A percentile compares a stretch with the other conserved stretches of the same genome.
These are phyloP conservation scores for Mycena citricolor DNA, from an alignment of 1,284 basidiomycete species.

Conservation along the genomic window DNA sequence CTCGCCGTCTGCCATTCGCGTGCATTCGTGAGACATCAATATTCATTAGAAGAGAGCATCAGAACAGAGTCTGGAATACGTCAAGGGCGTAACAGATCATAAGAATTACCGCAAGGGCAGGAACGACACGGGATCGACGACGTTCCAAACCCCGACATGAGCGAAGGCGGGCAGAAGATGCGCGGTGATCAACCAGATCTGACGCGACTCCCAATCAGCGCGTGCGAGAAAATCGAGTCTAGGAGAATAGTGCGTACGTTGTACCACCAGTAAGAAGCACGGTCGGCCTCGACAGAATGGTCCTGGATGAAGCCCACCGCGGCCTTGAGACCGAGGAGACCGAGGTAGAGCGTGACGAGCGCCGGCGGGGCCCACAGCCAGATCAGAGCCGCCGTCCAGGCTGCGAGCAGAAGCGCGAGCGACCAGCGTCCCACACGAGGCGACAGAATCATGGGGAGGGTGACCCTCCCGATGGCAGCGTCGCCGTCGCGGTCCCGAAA, in stretches of 20 bases:
- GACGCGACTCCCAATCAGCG: background rate
- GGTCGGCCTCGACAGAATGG: constrained; percentile 17
- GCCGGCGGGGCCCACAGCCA: constrained; percentile 21
- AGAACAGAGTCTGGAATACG: no score
- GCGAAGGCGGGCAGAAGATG: constrained; percentile 13
- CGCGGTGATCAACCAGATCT: constrained; percentile 17
- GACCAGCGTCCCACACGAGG: constrained; percentile 24
- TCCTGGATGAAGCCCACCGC: constrained; percentile 14
- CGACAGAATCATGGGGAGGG: constrained; percentile 31
- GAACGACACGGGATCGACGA: no score
- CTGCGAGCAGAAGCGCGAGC: constrained; percentile 15
- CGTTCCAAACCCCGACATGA: no score
- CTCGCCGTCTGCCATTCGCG: no score
- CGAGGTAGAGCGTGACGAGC: constrained; percentile 11
- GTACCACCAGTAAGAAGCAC: constrained; percentile 21
- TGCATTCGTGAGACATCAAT: no score
- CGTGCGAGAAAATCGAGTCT: background rate
- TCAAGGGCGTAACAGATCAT: no score
- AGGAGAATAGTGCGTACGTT: constrained; percentile 19
- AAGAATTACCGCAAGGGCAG: no score
- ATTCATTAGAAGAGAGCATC: no score
- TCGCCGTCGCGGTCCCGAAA: constrained; percentile 35
- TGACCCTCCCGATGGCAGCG: constrained; percentile 30
- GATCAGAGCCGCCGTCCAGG: constrained; percentile 19
- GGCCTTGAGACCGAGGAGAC: constrained; percentile 11